These are phyloP conservation scores for Paramyrothecium sp. DNA, from an alignment of 2,329 filamentous ascomycete species.

Conservation along the genomic window DNA sequence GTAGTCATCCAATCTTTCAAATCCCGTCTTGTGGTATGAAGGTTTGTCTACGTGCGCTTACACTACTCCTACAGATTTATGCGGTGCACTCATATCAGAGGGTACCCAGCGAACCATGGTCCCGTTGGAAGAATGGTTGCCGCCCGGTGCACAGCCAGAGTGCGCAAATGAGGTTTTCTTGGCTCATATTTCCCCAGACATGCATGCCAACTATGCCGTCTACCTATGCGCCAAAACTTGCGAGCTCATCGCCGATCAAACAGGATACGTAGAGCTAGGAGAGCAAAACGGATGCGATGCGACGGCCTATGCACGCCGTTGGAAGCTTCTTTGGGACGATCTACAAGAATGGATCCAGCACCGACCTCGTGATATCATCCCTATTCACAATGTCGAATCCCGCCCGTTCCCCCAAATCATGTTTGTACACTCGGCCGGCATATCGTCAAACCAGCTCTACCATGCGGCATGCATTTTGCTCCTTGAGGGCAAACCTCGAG, in stretches of 20 bases:
- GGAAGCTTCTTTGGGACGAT: constrained; percentile 22
- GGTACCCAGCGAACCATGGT: constrained; percentile 51
- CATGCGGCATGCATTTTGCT: constrained; percentile 55
- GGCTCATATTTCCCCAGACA: constrained; percentile 39
- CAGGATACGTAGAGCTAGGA: constrained; percentile 45
- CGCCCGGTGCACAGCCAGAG: constrained; percentile 31
- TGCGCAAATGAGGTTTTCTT: constrained; percentile 35
- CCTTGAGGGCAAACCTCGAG: constrained; percentile 39
- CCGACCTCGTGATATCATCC: constrained; percentile 44
- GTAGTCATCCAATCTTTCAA: neutral
- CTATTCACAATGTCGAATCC: constrained; percentile 40
- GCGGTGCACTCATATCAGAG: constrained; percentile 54
- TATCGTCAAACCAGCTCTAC: constrained; percentile 56
- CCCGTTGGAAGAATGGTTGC: constrained; percentile 45
- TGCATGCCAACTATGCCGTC: constrained; percentile 59
- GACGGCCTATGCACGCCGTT: constrained; percentile 38
- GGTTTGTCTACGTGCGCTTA: neutral
- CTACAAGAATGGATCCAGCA: constrained; percentile 14
- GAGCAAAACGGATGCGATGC: constrained; percentile 41
- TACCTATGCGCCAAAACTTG: constrained; percentile 53
- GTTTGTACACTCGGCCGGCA: constrained; percentile 52
- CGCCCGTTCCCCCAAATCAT: constrained; percentile 50
- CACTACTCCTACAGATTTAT: constrained; percentile 41
- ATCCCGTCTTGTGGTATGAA: neutral
- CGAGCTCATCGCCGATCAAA: constrained; percentile 48